phyloP scores from a whole-genome alignment of 139 green algal genomes.

The Coelastrella sp. region DNA sequence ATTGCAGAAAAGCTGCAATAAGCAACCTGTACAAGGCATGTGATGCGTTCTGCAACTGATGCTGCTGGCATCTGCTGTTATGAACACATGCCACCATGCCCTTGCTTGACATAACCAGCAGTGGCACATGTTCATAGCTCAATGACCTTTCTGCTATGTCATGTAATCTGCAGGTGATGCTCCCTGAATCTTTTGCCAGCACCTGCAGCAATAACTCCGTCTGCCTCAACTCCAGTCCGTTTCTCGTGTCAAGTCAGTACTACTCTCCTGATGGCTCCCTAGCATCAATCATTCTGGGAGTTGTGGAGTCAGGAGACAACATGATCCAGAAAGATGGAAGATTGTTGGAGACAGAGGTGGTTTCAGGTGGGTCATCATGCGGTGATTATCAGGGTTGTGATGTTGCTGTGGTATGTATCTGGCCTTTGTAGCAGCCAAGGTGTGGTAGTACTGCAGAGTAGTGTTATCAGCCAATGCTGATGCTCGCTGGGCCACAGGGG shows the following conservation, averaged over 20 bases:
- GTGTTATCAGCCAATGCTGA: no score
- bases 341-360: not conserved
- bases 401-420: no score
- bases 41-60: no score
- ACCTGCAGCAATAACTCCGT: not conserved
- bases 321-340: not conserved
- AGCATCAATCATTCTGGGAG: not conserved
- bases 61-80: not conserved
- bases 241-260: not conserved
- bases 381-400: no score
- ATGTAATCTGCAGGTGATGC: not conserved
- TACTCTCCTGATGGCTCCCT: not conserved
- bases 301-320: not conserved
- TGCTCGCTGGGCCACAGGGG: no score
- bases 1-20: no score
- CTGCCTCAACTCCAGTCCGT: not conserved
- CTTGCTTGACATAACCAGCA: no score
- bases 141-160: no score
- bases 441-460: no score
- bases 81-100: not conserved
- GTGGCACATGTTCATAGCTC: no score
- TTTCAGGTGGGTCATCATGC: slow-evolving; percentile 23
- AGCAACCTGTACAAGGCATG: no score
- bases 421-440: no score
- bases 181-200: not conserved